phyloP scores from a whole-genome alignment of 768 basidiomycete genomes.

The Russula sp. region DNA sequence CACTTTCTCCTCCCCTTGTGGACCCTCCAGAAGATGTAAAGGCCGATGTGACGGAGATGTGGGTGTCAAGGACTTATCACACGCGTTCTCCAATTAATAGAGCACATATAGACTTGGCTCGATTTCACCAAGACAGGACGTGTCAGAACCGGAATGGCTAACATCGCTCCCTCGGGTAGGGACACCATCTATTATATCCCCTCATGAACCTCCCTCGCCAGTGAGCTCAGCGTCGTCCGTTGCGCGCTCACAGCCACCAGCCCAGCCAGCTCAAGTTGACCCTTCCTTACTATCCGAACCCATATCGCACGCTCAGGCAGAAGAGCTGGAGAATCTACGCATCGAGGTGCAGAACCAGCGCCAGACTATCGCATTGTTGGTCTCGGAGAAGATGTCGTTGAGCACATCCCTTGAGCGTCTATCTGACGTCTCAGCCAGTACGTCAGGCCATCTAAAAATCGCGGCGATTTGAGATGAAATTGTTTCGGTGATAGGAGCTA shows the following conservation, averaged over 20 bases:
- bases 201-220: conserved; percentile 19
- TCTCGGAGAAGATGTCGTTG: conserved; percentile 38
- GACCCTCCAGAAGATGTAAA: conserved; percentile 33
- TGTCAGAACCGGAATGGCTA: conserved; percentile 46
- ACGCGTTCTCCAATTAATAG: background rate
- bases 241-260: conserved; percentile 12
- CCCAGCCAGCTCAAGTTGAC: background rate
- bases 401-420: conserved; percentile 45
- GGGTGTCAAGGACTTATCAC: conserved; percentile 31
- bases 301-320: conserved; percentile 18
- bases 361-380: conserved; percentile 69
- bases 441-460: conserved; percentile 18
- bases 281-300: conserved; percentile 23
- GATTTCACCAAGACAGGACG: conserved; percentile 28
- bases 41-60: conserved; percentile 57
- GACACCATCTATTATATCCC: conserved; percentile 25
- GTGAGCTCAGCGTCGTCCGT: conserved; percentile 29
- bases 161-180: conserved; percentile 45
- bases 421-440: conserved; percentile 56
- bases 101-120: conserved; percentile 36
- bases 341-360: conserved; percentile 48
- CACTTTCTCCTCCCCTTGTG: conserved; percentile 26
- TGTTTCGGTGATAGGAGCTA: conserved; percentile 20
- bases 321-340: conserved; percentile 25
- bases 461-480: background rate